Evolutionary conservation across 2,329 filamentous ascomycete species (phyloP), one percentile per base, ranked within the genome.

Genomic region (Aspergillus sp.): DNA sequence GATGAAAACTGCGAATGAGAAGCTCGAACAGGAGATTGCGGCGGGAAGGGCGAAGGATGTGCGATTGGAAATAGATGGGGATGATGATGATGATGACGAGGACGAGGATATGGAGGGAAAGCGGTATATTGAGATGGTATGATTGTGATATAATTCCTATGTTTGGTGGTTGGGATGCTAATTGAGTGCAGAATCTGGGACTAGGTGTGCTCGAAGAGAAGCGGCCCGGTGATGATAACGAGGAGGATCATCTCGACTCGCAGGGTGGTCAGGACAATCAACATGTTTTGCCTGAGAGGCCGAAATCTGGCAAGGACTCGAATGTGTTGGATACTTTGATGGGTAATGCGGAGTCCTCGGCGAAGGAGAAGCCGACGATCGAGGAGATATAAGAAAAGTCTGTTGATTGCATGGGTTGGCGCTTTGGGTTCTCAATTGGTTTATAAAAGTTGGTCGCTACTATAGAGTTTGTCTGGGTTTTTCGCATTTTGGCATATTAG

Each of bases 121-220:
- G 36, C 70, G 72, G 55, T 79, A 79, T 63, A 78, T 80, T 60
- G 78, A 80, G 61, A 79, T 80, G 76, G 75, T 76, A 69, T 23
- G 73, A 8, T 28, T 28, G 23, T 6, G 25, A n/a, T 41, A 47
- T 57, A 32, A 21, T n/a, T 49, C n/a, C 8, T 25, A 47, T 25
- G 1, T 39, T 28, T 36, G 17, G 12, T 23, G 12, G 12, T 38
- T 12, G 9, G 48, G 23, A 36, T 41, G 38, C 45, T 57, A 12
- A 32, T 53, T 3, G 15, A 55, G 39, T 60, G 49, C 43, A 79
- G 77, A 76, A 81, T 59, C 70, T 81, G 50, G 78, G 78, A 5
- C 65, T 81, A 10, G 79, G 79, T 9, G 79, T 81, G 5, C 66
- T 81, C 19, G 76, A 79, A 67, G 78, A 80, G 61, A 75, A 75